Base-by-base conservation (phyloP, 2,329 filamentous ascomycete genomes). In the Pseudocercospora musae region DNA sequence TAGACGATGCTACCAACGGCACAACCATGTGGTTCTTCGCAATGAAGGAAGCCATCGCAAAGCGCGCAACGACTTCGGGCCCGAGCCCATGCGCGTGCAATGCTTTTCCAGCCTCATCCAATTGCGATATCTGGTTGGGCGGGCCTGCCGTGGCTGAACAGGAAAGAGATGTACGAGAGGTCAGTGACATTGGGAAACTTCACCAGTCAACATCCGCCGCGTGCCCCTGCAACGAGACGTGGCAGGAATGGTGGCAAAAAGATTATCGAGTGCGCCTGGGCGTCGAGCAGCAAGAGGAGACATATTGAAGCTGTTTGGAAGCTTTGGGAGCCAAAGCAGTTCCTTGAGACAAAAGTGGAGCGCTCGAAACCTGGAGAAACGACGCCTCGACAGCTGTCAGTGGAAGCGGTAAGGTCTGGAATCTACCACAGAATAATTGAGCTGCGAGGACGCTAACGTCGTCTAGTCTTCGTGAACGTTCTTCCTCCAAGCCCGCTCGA, bases 401-500 rank as follows among this genome's bases (percentile, higher is more conserved):
- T 40, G 59, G 44, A n/a, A 54, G 52, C 52, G 44, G 37, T 13
- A 40, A 61, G 52, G 61, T 56, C 46, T 57, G 21, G 29, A 52
- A 27, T 29, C 33, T 55, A 50, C 53, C 52, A 46, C 48, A 25
- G n/a, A 54, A 44, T 15, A 1, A 27, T 37, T 23, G 33, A 23
- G 48, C 40, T 11, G 33, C 40, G n/a, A 60, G 40, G 13, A 48
- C 42, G 46, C 42, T 62, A 50, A 65, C 58, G 60, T 62, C 57
- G 57, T 64, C 46, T 59, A 62, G 33, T 59, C 33, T 53, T 55
- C 50, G 49, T 54, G 46, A 10, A 40, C 33, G n/a, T 37, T 52
- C 62, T 61, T 70, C 37, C 60, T 66, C 75, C 74, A 57, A 57
- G 57, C 60, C 62, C 63, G 67, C 50, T 77, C 60, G 71, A 75